phyloP scores from a whole-genome alignment of 2,329 filamentous ascomycete species.

The Claviceps sp. region DNA sequence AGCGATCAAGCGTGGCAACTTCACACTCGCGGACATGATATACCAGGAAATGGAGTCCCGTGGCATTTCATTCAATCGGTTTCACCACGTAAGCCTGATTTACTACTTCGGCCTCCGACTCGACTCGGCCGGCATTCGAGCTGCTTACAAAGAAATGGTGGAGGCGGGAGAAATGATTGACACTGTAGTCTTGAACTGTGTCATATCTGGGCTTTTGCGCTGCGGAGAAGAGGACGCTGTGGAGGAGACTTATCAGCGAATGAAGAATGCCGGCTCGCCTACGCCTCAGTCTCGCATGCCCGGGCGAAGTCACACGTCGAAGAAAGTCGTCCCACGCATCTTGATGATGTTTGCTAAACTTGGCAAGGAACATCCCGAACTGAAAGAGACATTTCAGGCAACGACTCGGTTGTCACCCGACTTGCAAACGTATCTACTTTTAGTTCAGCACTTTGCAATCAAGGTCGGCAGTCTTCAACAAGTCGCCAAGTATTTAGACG shows the following conservation, averaged over 20 bases:
- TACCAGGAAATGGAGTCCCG: slow-evolving; percentile 67
- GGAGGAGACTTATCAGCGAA: slow-evolving; percentile 67
- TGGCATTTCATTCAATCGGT: slow-evolving; percentile 57
- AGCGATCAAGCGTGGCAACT: slow-evolving; percentile 76
- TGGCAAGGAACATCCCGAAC: slow-evolving; percentile 38
- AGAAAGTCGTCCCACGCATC: slow-evolving; percentile 37
- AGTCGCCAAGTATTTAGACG: slow-evolving; percentile 58
- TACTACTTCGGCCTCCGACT: slow-evolving; percentile 67
- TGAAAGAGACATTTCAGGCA: slow-evolving; percentile 44
- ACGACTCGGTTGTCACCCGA: slow-evolving; percentile 58
- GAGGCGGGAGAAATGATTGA: slow-evolving; percentile 77
- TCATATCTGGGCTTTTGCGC: slow-evolving; percentile 65
- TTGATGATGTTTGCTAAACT: slow-evolving; percentile 46
- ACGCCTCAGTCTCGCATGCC: slow-evolving; percentile 23
- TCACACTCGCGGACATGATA: slow-evolving; percentile 69
- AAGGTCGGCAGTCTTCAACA: slow-evolving; percentile 57
- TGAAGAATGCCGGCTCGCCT: slow-evolving; percentile 51
- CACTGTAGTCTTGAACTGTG: slow-evolving; percentile 71
- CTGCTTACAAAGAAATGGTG: slow-evolving; percentile 74
- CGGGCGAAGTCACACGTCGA: slow-evolving; percentile 31
- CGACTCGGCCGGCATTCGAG: slow-evolving; percentile 61
- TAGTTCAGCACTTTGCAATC: slow-evolving; percentile 62
- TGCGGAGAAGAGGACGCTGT: slow-evolving; percentile 66
- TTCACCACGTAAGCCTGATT: slow-evolving; percentile 70
- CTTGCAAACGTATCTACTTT: slow-evolving; percentile 63